These are phyloP conservation scores for Boletales sp. DNA, from an alignment of 768 basidiomycete genomes.

Conservation along the genomic window DNA sequence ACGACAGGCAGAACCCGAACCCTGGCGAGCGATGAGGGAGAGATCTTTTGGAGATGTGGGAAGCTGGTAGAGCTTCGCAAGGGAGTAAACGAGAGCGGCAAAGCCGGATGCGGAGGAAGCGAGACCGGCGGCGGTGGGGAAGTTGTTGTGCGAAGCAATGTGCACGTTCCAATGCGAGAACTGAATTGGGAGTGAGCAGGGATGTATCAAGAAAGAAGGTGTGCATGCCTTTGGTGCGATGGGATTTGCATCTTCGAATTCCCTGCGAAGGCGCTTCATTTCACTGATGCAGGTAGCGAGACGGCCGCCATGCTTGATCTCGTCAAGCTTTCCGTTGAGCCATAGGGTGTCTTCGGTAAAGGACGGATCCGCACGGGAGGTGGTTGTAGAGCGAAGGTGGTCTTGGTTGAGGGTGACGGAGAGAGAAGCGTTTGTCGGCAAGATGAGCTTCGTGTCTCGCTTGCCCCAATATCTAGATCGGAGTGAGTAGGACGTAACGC, in stretches of 20 bases:
- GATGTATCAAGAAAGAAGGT: background rate
- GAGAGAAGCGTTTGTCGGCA: conserved; percentile 98
- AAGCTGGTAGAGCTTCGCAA: conserved; percentile 83
- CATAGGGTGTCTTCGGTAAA: conserved; percentile 81
- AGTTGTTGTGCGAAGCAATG: conserved; percentile 96
- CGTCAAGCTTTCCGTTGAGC: conserved; percentile 92
- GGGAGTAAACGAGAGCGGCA: conserved; percentile 88
- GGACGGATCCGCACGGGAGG: conserved; percentile 75
- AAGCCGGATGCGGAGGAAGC: conserved; percentile 98
- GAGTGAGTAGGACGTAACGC: conserved; percentile 2
- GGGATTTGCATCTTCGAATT: conserved; percentile 68
- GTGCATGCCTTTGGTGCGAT: conserved; percentile 58
- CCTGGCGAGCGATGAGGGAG: conserved; percentile 93
- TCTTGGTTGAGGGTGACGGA: conserved; percentile 97
- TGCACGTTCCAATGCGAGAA: conserved; percentile 58
- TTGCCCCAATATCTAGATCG: conserved; percentile 95
- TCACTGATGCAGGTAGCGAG: conserved; percentile 82
- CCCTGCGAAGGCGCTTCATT: conserved; percentile 73
- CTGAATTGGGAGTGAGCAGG: conserved; percentile 4
- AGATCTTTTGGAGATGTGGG: conserved; percentile 75
- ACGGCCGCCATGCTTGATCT: conserved; percentile 78
- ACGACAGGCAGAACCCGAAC: conserved; percentile 96
- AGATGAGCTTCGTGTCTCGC: conserved; percentile 89
- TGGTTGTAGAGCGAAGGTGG: conserved; percentile 90
- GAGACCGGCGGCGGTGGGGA: conserved; percentile 97